Conservation (phyloP, 164 flowering plant species). For the Euptelea pleiosperma region DNA sequence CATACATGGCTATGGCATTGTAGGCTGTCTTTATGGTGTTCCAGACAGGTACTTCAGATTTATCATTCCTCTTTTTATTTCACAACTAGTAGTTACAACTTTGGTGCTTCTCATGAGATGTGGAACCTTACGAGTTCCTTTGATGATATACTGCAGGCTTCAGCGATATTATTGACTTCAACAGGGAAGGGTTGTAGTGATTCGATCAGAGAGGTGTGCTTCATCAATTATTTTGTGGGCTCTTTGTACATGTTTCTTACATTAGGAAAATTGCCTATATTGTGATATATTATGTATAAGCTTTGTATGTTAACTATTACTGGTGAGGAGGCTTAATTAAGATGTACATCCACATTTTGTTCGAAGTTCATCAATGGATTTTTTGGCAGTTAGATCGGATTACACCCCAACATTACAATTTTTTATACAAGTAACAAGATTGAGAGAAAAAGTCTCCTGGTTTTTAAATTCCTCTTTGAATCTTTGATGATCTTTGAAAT, state of each 20-base stretch:
- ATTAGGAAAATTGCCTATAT: too few species aligned
- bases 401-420: too few species aligned
- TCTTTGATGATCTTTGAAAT: too few species aligned
- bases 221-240: not conserved
- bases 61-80: not conserved
- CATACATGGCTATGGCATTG: not conserved
- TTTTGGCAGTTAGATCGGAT: too few species aligned
- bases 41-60: not conserved
- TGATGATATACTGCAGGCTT: conserved; percentile 33
- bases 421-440: too few species aligned
- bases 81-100: not conserved
- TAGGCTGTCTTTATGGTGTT: not conserved
- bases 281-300: too few species aligned
- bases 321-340: not conserved
- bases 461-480: too few species aligned
- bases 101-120: not conserved
- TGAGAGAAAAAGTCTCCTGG: too few species aligned
- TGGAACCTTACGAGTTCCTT: conserved; percentile 5
- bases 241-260: not conserved
- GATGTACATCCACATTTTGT: too few species aligned
- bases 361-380: too few species aligned
- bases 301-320: not conserved
- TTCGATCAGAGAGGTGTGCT: conserved; percentile 12
- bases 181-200: conserved; percentile 14
- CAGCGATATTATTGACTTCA: conserved; percentile 30